Conservation (phyloP, 345 rosid genomes). For the Melastoma malabathricum region DNA sequence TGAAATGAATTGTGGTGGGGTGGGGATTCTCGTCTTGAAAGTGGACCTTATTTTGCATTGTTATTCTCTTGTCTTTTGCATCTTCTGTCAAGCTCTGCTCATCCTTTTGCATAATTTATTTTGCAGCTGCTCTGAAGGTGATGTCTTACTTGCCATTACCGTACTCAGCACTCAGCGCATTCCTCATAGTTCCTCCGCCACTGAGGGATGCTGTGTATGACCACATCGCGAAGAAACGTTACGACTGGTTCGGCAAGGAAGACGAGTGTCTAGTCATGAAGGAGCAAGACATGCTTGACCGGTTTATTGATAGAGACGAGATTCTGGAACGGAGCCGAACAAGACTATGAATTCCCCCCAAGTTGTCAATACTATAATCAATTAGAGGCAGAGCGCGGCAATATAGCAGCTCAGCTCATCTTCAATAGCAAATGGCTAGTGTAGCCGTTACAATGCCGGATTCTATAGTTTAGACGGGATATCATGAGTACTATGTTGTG, state of each 20-base stretch:
- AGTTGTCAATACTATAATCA: too few species aligned
- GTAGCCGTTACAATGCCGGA: too few species aligned
- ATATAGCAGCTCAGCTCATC: too few species aligned
- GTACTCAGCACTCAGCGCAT: constrained; percentile 48
- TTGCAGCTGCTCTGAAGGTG: constrained; percentile 75
- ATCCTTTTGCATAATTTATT: background rate
- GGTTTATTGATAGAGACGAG: constrained; percentile 77
- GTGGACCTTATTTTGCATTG: too few species aligned
- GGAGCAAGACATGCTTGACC: constrained; percentile 54
- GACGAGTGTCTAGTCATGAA: constrained; percentile 56
- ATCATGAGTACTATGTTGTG: too few species aligned
- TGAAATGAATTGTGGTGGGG: too few species aligned
- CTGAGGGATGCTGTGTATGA: constrained; percentile 67
- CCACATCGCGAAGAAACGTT: constrained; percentile 56
- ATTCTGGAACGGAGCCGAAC: constrained; percentile 19
- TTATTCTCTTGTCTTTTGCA: too few species aligned
- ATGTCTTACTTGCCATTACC: constrained; percentile 66
- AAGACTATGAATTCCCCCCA: constrained; percentile 1
- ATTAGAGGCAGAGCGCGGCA: too few species aligned
- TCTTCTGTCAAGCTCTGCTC: too few species aligned
- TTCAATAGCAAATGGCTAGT: too few species aligned
- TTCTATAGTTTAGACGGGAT: too few species aligned
- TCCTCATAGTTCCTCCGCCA: constrained; percentile 52
- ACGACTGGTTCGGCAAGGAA: constrained; percentile 68
- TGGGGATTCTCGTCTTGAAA: too few species aligned